Conservation (phyloP, 73 alveolate species). For the Effrenium voratum region DNA sequence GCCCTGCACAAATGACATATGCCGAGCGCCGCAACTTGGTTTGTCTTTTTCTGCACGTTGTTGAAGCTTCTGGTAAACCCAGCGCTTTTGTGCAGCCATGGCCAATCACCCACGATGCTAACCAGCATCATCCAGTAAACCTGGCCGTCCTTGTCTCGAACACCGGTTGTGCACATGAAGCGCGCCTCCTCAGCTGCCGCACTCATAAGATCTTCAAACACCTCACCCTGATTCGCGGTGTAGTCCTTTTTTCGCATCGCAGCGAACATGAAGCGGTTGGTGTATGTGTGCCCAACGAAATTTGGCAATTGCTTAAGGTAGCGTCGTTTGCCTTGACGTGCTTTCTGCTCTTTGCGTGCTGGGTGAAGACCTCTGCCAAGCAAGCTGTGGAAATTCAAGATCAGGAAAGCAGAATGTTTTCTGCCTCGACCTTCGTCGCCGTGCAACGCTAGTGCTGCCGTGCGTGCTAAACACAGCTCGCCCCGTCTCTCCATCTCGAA, state of each 20-base stretch:
- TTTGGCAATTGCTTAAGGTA: neutral
- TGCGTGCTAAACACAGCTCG: neutral
- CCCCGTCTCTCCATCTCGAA: neutral
- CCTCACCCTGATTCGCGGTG: neutral
- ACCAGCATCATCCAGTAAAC: neutral
- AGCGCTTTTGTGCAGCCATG: neutral
- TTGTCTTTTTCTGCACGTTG: constrained; percentile 33
- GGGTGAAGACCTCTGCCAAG: neutral
- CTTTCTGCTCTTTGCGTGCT: too few relatives aligned
- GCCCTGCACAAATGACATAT: constrained; percentile 58
- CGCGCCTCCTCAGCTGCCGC: neutral
- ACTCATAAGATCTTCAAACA: neutral
- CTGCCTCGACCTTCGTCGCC: constrained; percentile 27
- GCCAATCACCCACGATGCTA: constrained; percentile 29
- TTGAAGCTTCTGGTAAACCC: constrained; percentile 4
- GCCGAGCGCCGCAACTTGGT: too few relatives aligned
- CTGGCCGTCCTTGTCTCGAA: neutral
- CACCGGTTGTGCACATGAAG: constrained; percentile 4
- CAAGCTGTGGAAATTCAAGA: neutral
- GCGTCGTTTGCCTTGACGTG: too few relatives aligned
- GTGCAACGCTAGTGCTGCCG: neutral
- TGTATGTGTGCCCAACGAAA: constrained; percentile 16
- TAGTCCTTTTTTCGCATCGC: constrained; percentile 2
- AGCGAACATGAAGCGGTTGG: neutral
- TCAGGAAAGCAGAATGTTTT: neutral